Evolutionary conservation across 2,329 filamentous ascomycete species (phyloP), one percentile per base, ranked within the genome.

Genomic region (Xylariaceae sp.): DNA sequence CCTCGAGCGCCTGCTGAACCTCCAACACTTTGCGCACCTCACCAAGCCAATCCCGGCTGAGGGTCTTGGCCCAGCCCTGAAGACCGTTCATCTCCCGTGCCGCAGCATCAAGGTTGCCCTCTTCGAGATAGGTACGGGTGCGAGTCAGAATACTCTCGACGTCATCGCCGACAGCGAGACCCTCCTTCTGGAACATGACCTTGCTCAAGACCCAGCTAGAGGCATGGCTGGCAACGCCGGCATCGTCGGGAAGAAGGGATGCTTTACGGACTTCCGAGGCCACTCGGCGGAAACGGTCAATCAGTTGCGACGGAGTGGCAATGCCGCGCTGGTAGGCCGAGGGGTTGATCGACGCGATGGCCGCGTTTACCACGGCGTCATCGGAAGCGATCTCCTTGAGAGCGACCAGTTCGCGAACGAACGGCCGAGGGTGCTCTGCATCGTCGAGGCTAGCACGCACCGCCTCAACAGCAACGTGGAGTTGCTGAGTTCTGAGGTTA

Each of bases 301-400:
- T 89, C 39, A 99, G 85, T 74, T 95, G 90, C 18, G 92, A 82
- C 0, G 89, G 80, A 11, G 89, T 91, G 23, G 92, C 86, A 59
- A 99, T 87, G 60, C 94, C 94, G 58, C 88, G 88, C 77, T 97
- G 94, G 79, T 99, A 99, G 17, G 94, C 91, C 9, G 84, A 80
- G 2, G 94, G 94, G 79, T 95, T 95, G 75, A 99, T 96, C 35
- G 92, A 96, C n/a, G 90, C 89, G 69, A 99, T 96, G 61, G 94
- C 94, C 3, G 93, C 93, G 67, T 91, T 88, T 61, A 99, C 91
- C 4, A 97, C 88, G 0, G 89, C 79, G 72, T 96, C 90, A 55
- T 91, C 88, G 35, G 83, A 82, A 3, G 91, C 90, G 66, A 96
- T 90, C 75, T 97, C 92, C 78, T 96, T 96, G 57, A 99, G 84